These are phyloP conservation scores for Anthracocystis setariae DNA, from an alignment of 1,284 basidiomycete species.

Conservation along the genomic window DNA sequence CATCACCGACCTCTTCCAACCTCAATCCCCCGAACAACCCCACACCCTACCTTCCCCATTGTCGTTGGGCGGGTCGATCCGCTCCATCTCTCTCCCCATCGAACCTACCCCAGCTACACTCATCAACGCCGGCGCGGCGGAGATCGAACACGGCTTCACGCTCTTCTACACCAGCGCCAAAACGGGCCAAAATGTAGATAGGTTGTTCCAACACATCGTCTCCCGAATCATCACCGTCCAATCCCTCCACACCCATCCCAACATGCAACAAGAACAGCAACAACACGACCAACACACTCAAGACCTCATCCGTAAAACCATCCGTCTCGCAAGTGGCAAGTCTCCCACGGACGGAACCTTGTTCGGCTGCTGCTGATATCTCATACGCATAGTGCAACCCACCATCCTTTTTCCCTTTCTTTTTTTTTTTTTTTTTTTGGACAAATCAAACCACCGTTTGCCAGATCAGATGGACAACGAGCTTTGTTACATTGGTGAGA, in stretches of 20 bases:
- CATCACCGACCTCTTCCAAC: constrained; percentile 37
- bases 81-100: background rate
- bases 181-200: constrained; percentile 45
- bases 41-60: constrained; percentile 11
- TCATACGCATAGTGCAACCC: too few species aligned
- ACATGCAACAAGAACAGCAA: constrained; percentile 3
- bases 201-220: constrained; percentile 56
- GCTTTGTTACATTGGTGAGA: too few species aligned
- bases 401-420: too few species aligned
- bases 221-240: constrained; percentile 24
- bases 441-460: too few species aligned
- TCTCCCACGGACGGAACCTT: constrained; percentile 1
- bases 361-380: constrained; percentile 26
- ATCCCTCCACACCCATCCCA: constrained; percentile 2
- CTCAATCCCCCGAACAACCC: constrained; percentile 13
- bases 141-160: constrained; percentile 52
- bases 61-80: background rate
- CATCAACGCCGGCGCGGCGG: background rate
- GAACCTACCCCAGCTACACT: background rate
- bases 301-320: constrained; percentile 29
- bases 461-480: too few species aligned
- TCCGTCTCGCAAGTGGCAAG: constrained; percentile 44
- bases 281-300: constrained; percentile 5
- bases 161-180: constrained; percentile 59
- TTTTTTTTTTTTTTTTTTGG: too few species aligned